Conservation (phyloP, 2,329 filamentous ascomycete species). For the Cytospora piceicola region DNA sequence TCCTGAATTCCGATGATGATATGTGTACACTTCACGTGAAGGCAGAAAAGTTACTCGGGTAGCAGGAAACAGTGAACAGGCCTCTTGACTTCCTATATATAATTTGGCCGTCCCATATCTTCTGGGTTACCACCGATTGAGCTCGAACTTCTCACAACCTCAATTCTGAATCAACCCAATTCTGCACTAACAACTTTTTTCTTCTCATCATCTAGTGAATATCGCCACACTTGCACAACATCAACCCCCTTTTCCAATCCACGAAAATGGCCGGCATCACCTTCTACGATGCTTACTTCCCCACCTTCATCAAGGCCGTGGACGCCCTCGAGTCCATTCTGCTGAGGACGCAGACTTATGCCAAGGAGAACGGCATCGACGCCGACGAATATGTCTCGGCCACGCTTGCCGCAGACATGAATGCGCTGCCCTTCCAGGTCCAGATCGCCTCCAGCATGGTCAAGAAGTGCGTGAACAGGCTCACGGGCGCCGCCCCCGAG, state of each 20-base stretch:
- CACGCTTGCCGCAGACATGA: conserved; percentile 42
- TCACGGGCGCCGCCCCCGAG: conserved; percentile 35
- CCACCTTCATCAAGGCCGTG: conserved; percentile 35
- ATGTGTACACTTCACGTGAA: too few relatives aligned
- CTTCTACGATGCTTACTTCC: conserved; percentile 39
- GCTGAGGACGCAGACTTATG: conserved; percentile 38
- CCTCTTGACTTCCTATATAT: too few relatives aligned
- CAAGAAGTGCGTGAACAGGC: conserved; percentile 37
- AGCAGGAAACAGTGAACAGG: too few relatives aligned
- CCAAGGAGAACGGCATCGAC: conserved; percentile 36
- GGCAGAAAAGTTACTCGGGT: too few relatives aligned
- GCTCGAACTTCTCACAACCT: too few relatives aligned
- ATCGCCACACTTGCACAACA: background rate
- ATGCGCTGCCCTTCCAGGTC: conserved; percentile 43
- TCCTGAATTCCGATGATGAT: too few relatives aligned
- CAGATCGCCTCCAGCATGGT: conserved; percentile 38
- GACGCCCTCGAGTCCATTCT: conserved; percentile 38
- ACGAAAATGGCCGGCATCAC: conserved; percentile 38
- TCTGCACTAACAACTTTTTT: background rate
- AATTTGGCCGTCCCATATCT: too few relatives aligned
- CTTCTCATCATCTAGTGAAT: background rate
- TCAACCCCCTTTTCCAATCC: background rate
- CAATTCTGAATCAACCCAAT: too few relatives aligned
- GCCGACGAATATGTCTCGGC: conserved; percentile 34
- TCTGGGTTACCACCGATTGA: too few relatives aligned